Evolutionary conservation across 2,329 filamentous ascomycete genomes (phyloP), one percentile per base, ranked within the genome.

Genomic region (Hirsutella minnesotensis): DNA sequence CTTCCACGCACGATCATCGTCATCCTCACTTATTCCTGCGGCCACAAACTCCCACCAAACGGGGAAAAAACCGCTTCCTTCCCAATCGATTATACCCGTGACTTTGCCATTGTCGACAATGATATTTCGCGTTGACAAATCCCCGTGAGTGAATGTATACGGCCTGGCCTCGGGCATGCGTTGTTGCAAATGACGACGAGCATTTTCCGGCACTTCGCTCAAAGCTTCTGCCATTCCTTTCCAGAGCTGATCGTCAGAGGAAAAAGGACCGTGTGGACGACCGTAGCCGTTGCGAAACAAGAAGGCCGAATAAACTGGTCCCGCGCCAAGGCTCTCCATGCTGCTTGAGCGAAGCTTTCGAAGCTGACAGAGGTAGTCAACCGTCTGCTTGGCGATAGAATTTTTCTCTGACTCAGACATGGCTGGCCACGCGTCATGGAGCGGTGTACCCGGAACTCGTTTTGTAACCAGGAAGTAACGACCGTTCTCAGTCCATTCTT

Each of bases 81-180:
- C 61, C 64, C 61, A 67, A 36, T 66, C 61, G 47, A 68, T 51
- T 30, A 65, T 62, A 19, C 57, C 62, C 9, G 55, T 53, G n/a
- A 67, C 44, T 35, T 54, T 51, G 15, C 58, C 59, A 44, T 60
- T 47, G 8, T 60, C 49, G 30, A 63, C 59, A 41, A 68, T 64
- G 39, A 67, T 63, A 39, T 67, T 67, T 5, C 54, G 50, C 29
- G 50, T 49, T 12, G 53, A 57, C 5, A 66, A 51, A 43, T 68
- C 61, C 9, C 55, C 55, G 40, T 67, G 61, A 1, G 60, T 65
- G 47, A 65, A 66, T 21, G 45, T 48, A 36, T 47, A 49, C 8
- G n/a, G 59, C 57, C 39, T 56, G 9, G 44, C 31, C 24, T 40
- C 5, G 19, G 45, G 44, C 47, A 50, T 49, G 3, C 43, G 42